phyloP scores from a whole-genome alignment of 768 basidiomycete species.

The Tephrocybe sp. region DNA sequence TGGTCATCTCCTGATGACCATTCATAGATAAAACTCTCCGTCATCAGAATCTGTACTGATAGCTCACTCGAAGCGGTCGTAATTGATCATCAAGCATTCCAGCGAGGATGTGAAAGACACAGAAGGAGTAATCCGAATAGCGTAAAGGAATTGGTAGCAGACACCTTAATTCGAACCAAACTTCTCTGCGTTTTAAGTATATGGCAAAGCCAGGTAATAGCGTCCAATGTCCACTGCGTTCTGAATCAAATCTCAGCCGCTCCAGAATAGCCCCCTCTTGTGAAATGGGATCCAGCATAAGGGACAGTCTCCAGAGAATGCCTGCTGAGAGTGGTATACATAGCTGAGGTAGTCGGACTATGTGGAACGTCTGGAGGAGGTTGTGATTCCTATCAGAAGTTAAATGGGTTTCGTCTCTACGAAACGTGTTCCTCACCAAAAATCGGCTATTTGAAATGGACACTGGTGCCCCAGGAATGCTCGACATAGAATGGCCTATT shows the following conservation, averaged over 20 bases:
- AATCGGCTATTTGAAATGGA: not conserved
- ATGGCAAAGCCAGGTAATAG: too few species aligned
- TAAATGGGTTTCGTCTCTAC: not conserved
- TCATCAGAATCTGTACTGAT: too few species aligned
- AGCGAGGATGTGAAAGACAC: not conserved
- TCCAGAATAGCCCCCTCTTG: slow-evolving; percentile 27
- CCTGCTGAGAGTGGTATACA: slow-evolving; percentile 27
- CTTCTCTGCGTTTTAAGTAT: too few species aligned
- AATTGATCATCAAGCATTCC: not conserved
- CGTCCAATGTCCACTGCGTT: too few species aligned
- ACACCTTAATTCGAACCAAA: too few species aligned
- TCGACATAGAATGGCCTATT: slow-evolving; percentile 11
- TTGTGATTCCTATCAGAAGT: slow-evolving; percentile 2
- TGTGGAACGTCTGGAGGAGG: slow-evolving; percentile 18
- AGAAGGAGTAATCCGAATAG: too few species aligned
- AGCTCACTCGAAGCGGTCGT: too few species aligned
- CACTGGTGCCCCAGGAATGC: not conserved
- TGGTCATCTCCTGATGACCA: too few species aligned
- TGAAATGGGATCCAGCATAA: slow-evolving; percentile 16
- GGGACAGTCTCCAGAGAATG: slow-evolving; percentile 29
- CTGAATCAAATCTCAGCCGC: slow-evolving; percentile 30
- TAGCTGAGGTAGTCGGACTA: slow-evolving; percentile 24
- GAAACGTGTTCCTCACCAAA: not conserved
- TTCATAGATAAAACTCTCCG: too few species aligned
- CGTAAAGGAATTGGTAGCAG: not conserved